Conservation (phyloP, 495 filamentous ascomycete genomes). For the Lindgomyces ingoldianus region DNA sequence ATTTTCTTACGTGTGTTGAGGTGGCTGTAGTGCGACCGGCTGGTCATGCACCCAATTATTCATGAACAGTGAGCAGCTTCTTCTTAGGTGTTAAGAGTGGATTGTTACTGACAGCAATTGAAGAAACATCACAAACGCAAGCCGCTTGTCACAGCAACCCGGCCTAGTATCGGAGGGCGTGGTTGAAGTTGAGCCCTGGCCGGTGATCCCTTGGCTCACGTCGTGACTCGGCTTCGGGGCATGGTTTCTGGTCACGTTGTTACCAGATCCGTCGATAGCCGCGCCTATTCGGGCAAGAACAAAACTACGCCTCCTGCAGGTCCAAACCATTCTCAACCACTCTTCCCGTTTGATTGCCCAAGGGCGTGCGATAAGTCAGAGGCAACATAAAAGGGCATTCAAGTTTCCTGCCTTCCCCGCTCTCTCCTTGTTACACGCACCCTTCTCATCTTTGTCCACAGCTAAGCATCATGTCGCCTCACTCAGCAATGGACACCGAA, state of each 20-base stretch:
- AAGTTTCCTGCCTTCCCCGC: background rate
- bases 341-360: background rate
- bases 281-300: slow-evolving; percentile 5
- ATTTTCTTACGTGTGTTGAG: slow-evolving; percentile 10
- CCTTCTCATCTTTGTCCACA: slow-evolving; percentile 9
- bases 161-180: slow-evolving; percentile 20
- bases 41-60: background rate
- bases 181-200: background rate
- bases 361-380: slow-evolving; percentile 12
- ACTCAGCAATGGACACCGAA: slow-evolving; percentile 30
- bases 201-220: slow-evolving; percentile 12
- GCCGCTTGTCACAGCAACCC: background rate
- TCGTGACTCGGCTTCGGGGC: background rate
- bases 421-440: background rate
- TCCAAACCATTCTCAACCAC: background rate
- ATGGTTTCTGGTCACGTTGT: background rate
- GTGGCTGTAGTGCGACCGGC: background rate
- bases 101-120: slow-evolving; percentile 1
- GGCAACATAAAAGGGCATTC: background rate
- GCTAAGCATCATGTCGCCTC: slow-evolving; percentile 24
- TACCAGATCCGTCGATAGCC: slow-evolving; percentile 27
- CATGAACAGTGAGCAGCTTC: background rate
- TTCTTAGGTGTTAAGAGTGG: background rate
- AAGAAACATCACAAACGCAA: background rate
- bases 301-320: slow-evolving; percentile 3